These are phyloP conservation scores for Candida pseudoviswanathii DNA, from an alignment of 1,139 yeast genomes.

Conservation along the genomic window DNA sequence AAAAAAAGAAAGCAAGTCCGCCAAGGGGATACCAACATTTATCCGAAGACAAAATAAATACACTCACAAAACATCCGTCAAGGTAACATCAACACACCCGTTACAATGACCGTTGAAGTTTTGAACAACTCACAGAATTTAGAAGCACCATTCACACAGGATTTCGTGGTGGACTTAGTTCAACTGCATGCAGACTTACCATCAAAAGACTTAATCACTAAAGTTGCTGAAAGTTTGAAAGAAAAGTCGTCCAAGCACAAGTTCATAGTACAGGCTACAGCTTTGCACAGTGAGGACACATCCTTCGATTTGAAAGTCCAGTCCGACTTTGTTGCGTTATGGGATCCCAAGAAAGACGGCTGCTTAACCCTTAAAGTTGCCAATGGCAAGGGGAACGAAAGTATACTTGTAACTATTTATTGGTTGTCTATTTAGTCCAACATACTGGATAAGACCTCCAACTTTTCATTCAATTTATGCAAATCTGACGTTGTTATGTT, in stretches of 20 bases:
- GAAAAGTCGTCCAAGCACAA: slow-evolving; percentile 41
- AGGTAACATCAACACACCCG: neutral
- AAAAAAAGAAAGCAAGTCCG: neutral
- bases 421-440: slow-evolving; percentile 31
- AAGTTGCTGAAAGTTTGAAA: slow-evolving; percentile 21
- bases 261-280: slow-evolving; percentile 33
- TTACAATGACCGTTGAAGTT: slow-evolving; percentile 1
- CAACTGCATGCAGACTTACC: neutral
- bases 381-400: slow-evolving; percentile 7
- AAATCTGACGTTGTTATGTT: slow-evolving; percentile 14
- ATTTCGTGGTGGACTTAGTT: slow-evolving; percentile 13
- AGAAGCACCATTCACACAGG: slow-evolving; percentile 17
- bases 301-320: slow-evolving; percentile 20
- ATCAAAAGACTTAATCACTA: slow-evolving; percentile 11
- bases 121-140: slow-evolving; percentile 11
- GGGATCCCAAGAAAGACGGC: slow-evolving; percentile 46
- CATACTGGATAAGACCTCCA: slow-evolving; percentile 29
- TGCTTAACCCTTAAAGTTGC: slow-evolving; percentile 26
- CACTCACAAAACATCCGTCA: neutral
- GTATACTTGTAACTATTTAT: slow-evolving; percentile 28
- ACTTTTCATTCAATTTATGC: slow-evolving; percentile 26
- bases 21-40: neutral
- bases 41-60: slow-evolving; percentile 2
- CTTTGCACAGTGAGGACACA: slow-evolving; percentile 8
- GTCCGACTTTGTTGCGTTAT: slow-evolving; percentile 37